Percentiles rank a stretch among this genome's conserved stretches.
Conservation (phyloP, 352 stramenopile genomes). For the Phytophthora rubi region DNA sequence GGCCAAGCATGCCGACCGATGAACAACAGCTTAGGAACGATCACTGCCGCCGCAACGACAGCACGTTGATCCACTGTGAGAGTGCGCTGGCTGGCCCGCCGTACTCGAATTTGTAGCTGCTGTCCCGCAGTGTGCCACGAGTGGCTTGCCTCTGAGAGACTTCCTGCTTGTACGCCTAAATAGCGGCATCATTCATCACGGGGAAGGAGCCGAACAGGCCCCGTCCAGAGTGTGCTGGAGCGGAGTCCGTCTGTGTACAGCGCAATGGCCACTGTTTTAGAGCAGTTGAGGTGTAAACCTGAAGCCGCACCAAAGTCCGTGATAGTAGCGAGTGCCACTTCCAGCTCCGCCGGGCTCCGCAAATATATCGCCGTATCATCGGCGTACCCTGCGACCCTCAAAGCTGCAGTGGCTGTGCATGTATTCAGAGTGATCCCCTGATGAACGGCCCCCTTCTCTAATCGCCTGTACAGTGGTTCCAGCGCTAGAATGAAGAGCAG, state of each 20-base stretch:
- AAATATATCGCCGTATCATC: not conserved
- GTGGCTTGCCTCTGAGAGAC: not conserved
- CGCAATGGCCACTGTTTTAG: not conserved
- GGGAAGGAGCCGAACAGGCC: not conserved
- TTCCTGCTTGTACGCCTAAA: not conserved
- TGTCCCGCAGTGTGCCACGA: not conserved
- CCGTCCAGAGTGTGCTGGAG: not conserved
- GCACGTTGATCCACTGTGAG: not conserved
- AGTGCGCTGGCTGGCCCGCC: too few relatives aligned
- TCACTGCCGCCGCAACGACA: not conserved
- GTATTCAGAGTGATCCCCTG: not conserved
- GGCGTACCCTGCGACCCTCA: not conserved
- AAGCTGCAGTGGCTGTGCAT: not conserved
- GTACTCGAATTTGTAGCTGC: not conserved
- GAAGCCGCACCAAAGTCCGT: not conserved
- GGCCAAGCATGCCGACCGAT: not conserved
- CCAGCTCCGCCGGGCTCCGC: not conserved
- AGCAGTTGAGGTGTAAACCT: not conserved
- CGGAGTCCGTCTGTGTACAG: not conserved
- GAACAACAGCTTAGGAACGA: not conserved
- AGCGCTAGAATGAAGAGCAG: conserved; percentile 1
- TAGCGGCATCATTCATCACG: not conserved
- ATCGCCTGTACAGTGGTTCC: not conserved
- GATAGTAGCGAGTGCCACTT: not conserved
- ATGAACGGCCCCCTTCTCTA: not conserved